Evolutionary conservation across 352 stramenopile genomes (phyloP), one percentile per base, ranked within the genome.

Genomic region (Phytopythium aichiense): DNA sequence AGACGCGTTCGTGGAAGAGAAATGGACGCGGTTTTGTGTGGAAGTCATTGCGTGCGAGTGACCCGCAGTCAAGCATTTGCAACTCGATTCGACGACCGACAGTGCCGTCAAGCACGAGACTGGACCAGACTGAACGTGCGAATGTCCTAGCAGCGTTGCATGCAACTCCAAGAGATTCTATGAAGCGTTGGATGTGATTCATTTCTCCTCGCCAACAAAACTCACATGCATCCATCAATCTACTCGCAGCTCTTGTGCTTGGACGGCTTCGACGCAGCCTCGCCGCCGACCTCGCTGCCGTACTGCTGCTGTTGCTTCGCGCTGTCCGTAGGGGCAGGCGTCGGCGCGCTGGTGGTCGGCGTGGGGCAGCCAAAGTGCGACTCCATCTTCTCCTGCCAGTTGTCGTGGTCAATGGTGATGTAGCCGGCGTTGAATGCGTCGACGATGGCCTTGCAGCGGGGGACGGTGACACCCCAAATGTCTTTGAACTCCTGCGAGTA

Each of bases 401-500:
- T 43, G 9, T n/a, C 38, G 35, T 71, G 52, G 28, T 46, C 38
- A 45, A 84, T 80, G 8, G 56, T 55, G 45, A 69, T 59, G 30
- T 81, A 38, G 25, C 75, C 75, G 22, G 64, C 66, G 42, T 71
- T 65, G 46, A 88, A 74, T 5, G 65, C 66, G 20, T 87, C 70
- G 9, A 87, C 68, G 23, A 87, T 77, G 1, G 52, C 64, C 40
- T 84, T 66, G 56, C 77, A 83, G 15, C 74, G 71, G 15, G 74
- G 69, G n/a, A 65, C 60, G 6, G 69, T 66, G 1, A 67, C 73
- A 13, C 67, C 60, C 76, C 74, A 86, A 15, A 67, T 72, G 0
- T 58, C 61, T 60, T 84, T 84, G 62, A 86, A 85, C 49, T 70
- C 66, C 1, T 56, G 54, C 1, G 66, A 62, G 61, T 84, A 88